These are phyloP conservation scores for Arctium minus DNA, from an alignment of 129 eudicot species.

Conservation along the genomic window DNA sequence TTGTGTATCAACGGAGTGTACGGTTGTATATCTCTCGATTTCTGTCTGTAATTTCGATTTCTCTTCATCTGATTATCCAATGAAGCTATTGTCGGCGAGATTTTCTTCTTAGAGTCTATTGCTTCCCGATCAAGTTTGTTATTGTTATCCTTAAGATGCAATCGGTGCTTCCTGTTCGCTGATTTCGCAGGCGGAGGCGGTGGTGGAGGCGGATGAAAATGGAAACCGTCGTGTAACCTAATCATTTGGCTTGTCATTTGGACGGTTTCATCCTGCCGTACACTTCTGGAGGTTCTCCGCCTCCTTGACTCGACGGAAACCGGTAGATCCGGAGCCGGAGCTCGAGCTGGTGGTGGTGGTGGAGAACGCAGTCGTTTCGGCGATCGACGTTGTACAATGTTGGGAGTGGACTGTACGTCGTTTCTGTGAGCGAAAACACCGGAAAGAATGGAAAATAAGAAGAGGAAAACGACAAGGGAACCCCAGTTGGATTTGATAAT, in stretches of 20 bases:
- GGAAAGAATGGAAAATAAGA: constrained; percentile 48
- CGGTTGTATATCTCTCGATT: constrained; percentile 22
- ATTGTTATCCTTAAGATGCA: too few relatives aligned
- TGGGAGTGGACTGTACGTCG: not conserved
- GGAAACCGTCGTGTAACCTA: not conserved
- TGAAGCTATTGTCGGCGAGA: constrained; percentile 45
- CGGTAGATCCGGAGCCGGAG: constrained; percentile 28
- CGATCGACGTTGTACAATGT: not conserved
- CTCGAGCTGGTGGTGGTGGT: not conserved
- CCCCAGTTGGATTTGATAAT: constrained; percentile 41
- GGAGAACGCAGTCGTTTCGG: not conserved
- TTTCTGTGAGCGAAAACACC: constrained; percentile 45
- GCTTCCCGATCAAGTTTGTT: constrained; percentile 32
- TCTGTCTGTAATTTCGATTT: constrained; percentile 23
- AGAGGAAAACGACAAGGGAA: constrained; percentile 39
- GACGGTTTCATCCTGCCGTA: constrained; percentile 7
- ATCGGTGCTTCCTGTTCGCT: too few relatives aligned
- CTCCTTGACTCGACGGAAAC: constrained; percentile 5
- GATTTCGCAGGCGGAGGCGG: constrained; percentile 26
- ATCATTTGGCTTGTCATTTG: constrained; percentile 3
- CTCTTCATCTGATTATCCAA: constrained; percentile 42
- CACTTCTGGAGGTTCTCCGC: constrained; percentile 28
- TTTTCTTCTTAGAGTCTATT: constrained; percentile 40
- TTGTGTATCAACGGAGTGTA: constrained; percentile 12
- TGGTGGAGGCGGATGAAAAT: constrained; percentile 25